Evolutionary conservation across 2,329 filamentous ascomycete genomes (phyloP), one percentile per base, ranked within the genome.

Genomic region (Geosmithia putterillii): DNA sequence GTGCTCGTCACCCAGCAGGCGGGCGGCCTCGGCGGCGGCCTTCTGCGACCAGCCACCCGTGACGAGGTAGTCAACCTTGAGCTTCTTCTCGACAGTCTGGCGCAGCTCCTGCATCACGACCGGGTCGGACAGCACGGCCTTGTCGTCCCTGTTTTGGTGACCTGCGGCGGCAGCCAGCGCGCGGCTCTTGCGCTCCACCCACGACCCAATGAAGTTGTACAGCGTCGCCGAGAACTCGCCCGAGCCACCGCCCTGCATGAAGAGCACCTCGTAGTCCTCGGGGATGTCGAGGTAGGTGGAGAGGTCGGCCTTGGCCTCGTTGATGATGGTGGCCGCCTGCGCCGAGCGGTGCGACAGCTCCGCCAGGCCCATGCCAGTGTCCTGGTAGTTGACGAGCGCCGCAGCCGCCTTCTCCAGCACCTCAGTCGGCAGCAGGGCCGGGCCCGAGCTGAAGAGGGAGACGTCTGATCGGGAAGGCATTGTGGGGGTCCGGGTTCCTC

Each of bases 21-120:
- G 74, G 45, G 72, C 71, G 4, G 85, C 88, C 65, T 96, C 90
- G 59, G 88, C 82, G 32, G 79, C 81, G 12, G 89, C 89, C 66
- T 96, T 95, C 51, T 86, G 70, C 17, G 86, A 94, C 65, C 88
- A 96, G 43, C 82, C 79, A 43, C 90, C 90, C 3, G 90, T 95
- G 43, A 95, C 78, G 39, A 95, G 65, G 63, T 95, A 96, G 64
- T 96, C 90, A 38, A 94, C 60, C 66, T 82, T 84, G 51, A 95
- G 67, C 46, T 90, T 76, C 44, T 76, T 67, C 42, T 81, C 71
- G 6, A 89, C 73, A 43, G 77, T 75, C 47, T 73, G 70, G 47
- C 85, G 66, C 47, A 81, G 71, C 52, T 74, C 67, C 46, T 77
- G 66, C 10, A 83, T 59, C 38, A 79, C 61, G 10, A 68, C 68